Base-by-base conservation (phyloP, 306 rosid species). In the Quillaja saponaria region DNA sequence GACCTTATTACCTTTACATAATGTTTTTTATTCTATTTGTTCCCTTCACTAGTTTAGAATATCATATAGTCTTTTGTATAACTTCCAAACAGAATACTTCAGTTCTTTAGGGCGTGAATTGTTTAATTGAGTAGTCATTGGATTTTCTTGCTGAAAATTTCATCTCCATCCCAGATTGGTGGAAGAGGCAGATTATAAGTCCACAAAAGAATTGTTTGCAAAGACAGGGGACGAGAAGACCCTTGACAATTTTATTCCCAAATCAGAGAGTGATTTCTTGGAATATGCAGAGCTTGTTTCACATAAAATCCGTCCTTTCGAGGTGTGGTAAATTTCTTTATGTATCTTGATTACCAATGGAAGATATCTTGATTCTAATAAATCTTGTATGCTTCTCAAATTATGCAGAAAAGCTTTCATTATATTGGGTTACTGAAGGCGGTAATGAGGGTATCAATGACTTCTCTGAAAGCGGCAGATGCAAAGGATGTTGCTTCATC, bases 401-500 rank as follows among this genome's bases (percentile, higher is more conserved):
- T 8, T 1, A 52, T 74, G 80, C 95, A 92, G 96, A 89, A 92
- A 89, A 89, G 95, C 75, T 85, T 51, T 47, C 96, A 92, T 74
- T 89, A 81, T 71, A 80, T 85, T 3, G 69, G 73, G 55, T 84
- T 92, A 66, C 85, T 92, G 45, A 92, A 89, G 82, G 78, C 84
- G 8, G 82, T 81, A 25, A 85, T 89, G 87, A 89, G 97, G 81
- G 61, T 92, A 42, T 89, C 97, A 18, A 87, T 80, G 91, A 60
- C 71, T 64, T 59, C 89, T 11, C 72, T 92, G 66, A 89, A 89
- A 87, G 99, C 90, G 46, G 81, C 96, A 8, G 99, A 92, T 74
- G 97, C 97, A 5, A 92, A 92, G 73, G 99, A 89, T 1, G 87
- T 89, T 49, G 89, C 99, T 13, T 92, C 97, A 25, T 92, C 99